A percentile compares a stretch with the other conserved stretches of the same genome.
Conservation (phyloP, 2,329 filamentous ascomycete species). For the Microdochium paspali region DNA sequence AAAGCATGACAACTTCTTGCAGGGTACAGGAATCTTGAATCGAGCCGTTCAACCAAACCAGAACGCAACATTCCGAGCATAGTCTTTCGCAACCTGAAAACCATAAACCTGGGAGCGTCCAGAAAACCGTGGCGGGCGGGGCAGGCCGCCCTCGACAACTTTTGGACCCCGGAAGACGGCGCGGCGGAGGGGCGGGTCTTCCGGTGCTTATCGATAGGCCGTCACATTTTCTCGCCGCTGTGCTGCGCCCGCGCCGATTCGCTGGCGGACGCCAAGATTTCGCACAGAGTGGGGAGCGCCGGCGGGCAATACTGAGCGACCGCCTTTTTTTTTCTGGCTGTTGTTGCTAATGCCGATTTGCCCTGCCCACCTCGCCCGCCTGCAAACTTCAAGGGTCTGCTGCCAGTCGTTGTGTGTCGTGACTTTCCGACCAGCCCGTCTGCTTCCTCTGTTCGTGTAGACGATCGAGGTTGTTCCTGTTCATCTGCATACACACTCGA, state of each 20-base stretch:
- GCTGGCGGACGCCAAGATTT: constrained; percentile 9
- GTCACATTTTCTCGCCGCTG: constrained; percentile 6
- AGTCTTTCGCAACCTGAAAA: no score
- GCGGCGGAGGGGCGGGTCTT: background rate
- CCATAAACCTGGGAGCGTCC: no score
- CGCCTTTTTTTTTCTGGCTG: constrained; percentile 1
- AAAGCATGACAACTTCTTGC: no score
- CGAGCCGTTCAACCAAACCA: no score
- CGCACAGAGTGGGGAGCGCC: constrained; percentile 1
- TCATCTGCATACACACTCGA: background rate
- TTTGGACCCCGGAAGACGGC: background rate
- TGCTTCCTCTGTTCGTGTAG: background rate
- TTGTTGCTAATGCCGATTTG: no score
- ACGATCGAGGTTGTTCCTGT: background rate
- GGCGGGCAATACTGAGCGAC: background rate
- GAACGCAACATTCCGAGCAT: no score
- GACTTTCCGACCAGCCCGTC: background rate
- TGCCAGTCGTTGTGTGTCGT: no score
- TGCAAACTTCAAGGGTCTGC: constrained; percentile 1
- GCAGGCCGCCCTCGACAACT: no score
- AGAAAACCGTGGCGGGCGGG: background rate
- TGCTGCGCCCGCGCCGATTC: background rate
- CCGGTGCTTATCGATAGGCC: constrained; percentile 1
- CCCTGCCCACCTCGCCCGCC: background rate
- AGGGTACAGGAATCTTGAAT: no score